Evolutionary conservation across 768 basidiomycete species (phyloP), one percentile per base, ranked within the genome.

Genomic region (Trametes meyenii): DNA sequence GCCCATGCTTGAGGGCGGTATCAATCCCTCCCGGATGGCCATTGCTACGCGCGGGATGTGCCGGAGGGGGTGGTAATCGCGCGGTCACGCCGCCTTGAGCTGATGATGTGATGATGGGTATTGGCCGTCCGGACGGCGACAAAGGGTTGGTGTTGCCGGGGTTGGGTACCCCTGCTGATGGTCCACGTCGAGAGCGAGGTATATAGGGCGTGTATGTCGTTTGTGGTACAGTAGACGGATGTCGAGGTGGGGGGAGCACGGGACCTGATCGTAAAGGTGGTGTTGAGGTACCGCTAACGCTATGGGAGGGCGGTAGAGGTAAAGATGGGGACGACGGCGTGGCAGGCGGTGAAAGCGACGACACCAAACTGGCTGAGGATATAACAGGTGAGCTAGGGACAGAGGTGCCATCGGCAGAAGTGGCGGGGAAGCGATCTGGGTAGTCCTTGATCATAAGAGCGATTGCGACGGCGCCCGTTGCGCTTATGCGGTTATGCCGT

Each of bases 391-490:
- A 67, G 17, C 63, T 55, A 48, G 67, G 64, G 1, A 50, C 57
- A 4, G 67, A 66, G 12, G 50, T 39, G 16, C 54, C 39, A 11
- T 69, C 60, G 29, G 71, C 67, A 33, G 68, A 66, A 19, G 72
- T 58, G 13, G 67, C 59, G 2, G 76, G 74, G 64, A 87, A 83
- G 44, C 88, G 81, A 65, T 97, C 94, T 3, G 94, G 92, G 70
- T 98, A 98, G 73, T 99, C 96, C 53, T 92, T 85, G 64, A 98
- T 95, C 93, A 99, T 96, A 53, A 97, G 82, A 0, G 96, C 95
- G 13, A 98, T 80, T 0, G 94, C 91, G 5, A 98, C 94, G 8
- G 90, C 94, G 36, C 95, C 94, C 0, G 90, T 83, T 0, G 87
- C 82, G 36, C 81, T 85, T 68, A 98, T 97, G 44, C 85, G 85